Evolutionary conservation across 2,329 filamentous ascomycete species (phyloP), one percentile per base, ranked within the genome.

Genomic region (Apiospora rasikravindrae): DNA sequence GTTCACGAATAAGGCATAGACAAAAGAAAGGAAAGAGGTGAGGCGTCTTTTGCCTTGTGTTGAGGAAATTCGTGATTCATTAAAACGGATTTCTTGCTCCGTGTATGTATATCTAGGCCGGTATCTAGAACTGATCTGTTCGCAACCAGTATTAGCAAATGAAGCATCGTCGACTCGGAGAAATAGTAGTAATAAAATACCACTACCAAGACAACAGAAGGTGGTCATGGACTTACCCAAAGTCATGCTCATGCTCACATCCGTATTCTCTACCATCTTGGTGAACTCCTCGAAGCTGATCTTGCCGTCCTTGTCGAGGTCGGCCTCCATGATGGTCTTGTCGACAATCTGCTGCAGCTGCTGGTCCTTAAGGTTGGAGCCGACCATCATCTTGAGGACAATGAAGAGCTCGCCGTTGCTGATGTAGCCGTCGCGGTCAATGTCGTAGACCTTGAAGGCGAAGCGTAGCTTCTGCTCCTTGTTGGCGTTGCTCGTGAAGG

Each of bases 341-440:
- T 99, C 96, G 77, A 99, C 96, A 82, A 99, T 99, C 90, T 96
- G 96, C 86, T 99, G 96, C 82, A 99, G 86, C 86, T 99, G 96
- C 85, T 98, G 94, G 83, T 99, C 96, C 88, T 99, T 99, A 80
- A 99, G 86, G 84, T 99, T 99, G 86, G 94, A 98, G 73, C 96
- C 96, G 69, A 99, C 96, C 96, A 99, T 99, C 96, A 99, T 99
- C 93, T 99, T 99, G 80, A 99, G 89, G 80, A 99, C 96, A 80
- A 99, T 98, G 84, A 98, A 99, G 69, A 99, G 90, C 87, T 99
- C 96, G 79, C 96, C 96, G 84, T 99, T 99, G 87, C 94, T 97
- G 81, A 99, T 99, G 86, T 94, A 99, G 33, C 96, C 96, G 83
- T 99, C 96, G 73, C 96, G 94, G 84, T 99, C 96, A 80, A 99